Conservation (phyloP, 1,284 basidiomycete genomes). For the Puccinia triticina region DNA sequence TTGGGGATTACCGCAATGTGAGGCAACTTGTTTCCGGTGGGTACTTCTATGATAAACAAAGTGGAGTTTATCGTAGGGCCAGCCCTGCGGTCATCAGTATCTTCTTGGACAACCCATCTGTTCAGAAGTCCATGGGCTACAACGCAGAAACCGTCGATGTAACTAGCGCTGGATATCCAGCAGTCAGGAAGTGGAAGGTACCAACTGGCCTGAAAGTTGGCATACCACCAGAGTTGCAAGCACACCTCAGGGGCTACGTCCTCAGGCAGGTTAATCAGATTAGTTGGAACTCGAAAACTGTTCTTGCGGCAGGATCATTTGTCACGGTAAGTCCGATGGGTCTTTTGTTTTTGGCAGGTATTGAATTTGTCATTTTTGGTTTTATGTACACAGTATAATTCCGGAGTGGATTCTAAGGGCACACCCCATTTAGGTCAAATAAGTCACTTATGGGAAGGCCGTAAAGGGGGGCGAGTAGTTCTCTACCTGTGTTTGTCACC, state of each 20-base stretch:
- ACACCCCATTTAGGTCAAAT: not conserved
- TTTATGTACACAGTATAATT: no score
- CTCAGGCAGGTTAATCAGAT: no score
- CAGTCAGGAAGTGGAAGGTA: not conserved
- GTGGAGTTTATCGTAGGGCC: not conserved
- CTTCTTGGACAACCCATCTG: not conserved
- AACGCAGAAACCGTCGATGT: not conserved
- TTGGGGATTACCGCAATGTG: not conserved
- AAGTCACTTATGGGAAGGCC: not conserved
- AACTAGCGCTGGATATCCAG: not conserved
- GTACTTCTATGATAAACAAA: not conserved
- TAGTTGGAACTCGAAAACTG: no score
- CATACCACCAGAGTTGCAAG: not conserved
- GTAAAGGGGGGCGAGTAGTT: not conserved
- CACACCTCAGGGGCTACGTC: no score
- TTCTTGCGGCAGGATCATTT: no score
- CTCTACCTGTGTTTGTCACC: not conserved
- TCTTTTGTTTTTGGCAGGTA: no score
- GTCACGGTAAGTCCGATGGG: no score
- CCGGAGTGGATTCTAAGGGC: no score
- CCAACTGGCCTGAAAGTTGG: not conserved
- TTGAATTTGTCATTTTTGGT: no score
- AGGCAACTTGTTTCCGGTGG: not conserved
- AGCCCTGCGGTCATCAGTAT: not conserved
- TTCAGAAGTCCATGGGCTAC: not conserved